A percentile compares a stretch with the other conserved stretches of the same genome.
These are phyloP conservation scores for Allantophomopsis lycopodina DNA, from an alignment of 2,329 filamentous ascomycete genomes.

Conservation along the genomic window DNA sequence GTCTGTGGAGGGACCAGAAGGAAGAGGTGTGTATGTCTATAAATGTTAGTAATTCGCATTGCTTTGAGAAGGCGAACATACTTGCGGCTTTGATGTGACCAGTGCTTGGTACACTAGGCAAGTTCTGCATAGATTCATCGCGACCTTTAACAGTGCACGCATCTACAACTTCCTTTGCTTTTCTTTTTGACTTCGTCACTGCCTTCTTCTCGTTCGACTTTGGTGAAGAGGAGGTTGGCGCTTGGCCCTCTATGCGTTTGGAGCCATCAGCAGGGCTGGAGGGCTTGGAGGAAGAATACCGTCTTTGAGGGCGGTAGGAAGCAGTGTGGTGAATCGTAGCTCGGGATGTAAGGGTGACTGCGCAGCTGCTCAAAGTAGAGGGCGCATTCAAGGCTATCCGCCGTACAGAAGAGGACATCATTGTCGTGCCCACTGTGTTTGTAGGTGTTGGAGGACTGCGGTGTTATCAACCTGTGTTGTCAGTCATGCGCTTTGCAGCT, in stretches of 20 bases:
- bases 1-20: constrained; percentile 93
- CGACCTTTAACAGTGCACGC: constrained; percentile 18
- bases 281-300: constrained; percentile 22
- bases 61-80: constrained; percentile 16
- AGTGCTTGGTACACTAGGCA: constrained; percentile 65
- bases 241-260: constrained; percentile 10
- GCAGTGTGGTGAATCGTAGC: too few species aligned
- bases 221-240: constrained; percentile 10
- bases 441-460: constrained; percentile 2
- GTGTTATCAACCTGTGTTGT: too few species aligned
- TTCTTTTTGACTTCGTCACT: constrained; percentile 29
- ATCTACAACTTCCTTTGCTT: constrained; percentile 34
- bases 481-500: too few species aligned
- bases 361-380: too few species aligned
- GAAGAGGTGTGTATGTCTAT: constrained; percentile 76
- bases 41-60: constrained; percentile 4
- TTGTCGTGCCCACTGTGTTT: constrained; percentile 8
- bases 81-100: constrained; percentile 57
- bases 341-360: too few species aligned
- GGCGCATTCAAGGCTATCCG: constrained; percentile 10
- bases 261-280: constrained; percentile 21
- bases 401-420: constrained; percentile 20
- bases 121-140: constrained; percentile 35
- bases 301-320: constrained; percentile 16
- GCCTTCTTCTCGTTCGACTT: constrained; percentile 15